Evolutionary conservation across 352 stramenopile species (phyloP), one percentile per base, ranked within the genome.

Genomic region (Globisporangium sylvaticum): DNA sequence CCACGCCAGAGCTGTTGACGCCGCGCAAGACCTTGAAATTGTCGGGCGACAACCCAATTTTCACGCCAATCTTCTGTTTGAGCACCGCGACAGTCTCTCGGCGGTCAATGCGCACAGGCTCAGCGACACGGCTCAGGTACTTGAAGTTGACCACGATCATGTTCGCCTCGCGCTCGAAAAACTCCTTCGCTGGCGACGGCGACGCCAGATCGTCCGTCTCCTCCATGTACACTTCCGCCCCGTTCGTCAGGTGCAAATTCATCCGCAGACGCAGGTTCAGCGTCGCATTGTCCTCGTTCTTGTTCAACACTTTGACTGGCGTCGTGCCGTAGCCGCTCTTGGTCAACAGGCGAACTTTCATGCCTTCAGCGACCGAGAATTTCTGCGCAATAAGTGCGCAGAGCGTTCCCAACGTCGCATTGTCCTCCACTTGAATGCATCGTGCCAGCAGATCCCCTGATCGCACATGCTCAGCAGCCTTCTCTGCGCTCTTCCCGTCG

Each of bases 21-120:
- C 86, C 86, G 24, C 87, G 87, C n/a, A 91, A 67, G 25, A 95
- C 62, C 70, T 95, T 95, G 65, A 95, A 95, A 37, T 80, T 71
- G 34, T 87, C 75, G 1, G 74, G 65, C 0, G 75, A 62, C 27
- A 93, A 58, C 0, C 67, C 71, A 29, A 95, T 81, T 53, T 75
- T 76, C 6, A 42, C 58, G 39, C 71, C 72, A 59, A 95, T 91
- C 31, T 67, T 76, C 25, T 81, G 72, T 54, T 95, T 95, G 29
- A 95, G 60, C 18, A 57, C 64, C 0, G 73, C 68, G 10, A 92
- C 77, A 0, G 80, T 91, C 42, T 95, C 79, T 56, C 87, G 76
- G n/a, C 87, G 75, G 53, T 95, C 87, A 29, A 95, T 91, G 12
- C 74, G 75, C 65, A 95, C 80, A 4, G 74, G 72, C 68, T 89